Conservation (phyloP, 2,329 filamentous ascomycete species). For the Paecilomyces formosus region DNA sequence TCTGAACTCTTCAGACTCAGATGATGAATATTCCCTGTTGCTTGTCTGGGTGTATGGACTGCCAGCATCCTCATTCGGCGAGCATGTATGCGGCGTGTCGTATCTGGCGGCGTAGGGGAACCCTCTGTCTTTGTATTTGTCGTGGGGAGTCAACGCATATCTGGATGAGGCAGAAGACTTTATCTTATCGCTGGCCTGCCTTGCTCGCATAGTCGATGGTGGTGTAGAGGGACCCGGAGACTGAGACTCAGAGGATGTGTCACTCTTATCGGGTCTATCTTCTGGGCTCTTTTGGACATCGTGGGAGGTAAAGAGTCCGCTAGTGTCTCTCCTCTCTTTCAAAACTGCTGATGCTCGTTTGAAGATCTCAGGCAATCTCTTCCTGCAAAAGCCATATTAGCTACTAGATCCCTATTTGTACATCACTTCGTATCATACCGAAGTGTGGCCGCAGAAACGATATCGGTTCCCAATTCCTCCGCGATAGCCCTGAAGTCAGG, state of each 20-base stretch:
- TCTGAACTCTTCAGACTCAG: background rate
- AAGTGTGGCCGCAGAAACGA: background rate
- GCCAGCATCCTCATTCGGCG: background rate
- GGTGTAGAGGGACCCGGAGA: background rate
- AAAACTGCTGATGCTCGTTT: background rate
- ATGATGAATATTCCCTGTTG: background rate
- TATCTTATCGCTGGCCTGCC: background rate
- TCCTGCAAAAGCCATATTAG: background rate
- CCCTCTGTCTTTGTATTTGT: background rate
- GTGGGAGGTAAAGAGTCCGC: background rate
- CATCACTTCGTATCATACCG: background rate
- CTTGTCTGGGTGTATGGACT: background rate
- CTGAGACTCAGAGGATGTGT: background rate
- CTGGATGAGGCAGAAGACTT: background rate
- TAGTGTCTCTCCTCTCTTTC: background rate
- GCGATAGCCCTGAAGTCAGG: background rate
- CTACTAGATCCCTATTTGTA: background rate
- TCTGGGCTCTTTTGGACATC: background rate
- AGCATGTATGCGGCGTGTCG: background rate
- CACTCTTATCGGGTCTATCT: background rate
- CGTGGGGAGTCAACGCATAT: background rate
- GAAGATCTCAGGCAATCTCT: background rate
- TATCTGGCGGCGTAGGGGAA: background rate
- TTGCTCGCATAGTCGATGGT: background rate
- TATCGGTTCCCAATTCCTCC: background rate